Percentiles rank a stretch among this genome's conserved stretches.
phyloP scores from a whole-genome alignment of 2,329 filamentous ascomycete species.

The Arthroderma sp. region DNA sequence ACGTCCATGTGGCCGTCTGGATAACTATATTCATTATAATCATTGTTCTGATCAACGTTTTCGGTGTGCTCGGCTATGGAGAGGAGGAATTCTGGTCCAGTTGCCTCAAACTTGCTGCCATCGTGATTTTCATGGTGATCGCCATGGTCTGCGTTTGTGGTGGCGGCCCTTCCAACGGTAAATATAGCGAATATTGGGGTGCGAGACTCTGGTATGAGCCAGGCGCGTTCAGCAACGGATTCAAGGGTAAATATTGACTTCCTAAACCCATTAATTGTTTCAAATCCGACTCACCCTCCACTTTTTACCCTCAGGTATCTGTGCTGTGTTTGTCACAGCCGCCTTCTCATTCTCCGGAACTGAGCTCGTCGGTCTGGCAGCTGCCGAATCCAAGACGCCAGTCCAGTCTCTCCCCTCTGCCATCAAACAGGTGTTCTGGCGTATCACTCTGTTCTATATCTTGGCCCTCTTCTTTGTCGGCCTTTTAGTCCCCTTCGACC shows the following conservation, averaged over 20 bases:
- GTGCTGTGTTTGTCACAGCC: constrained; percentile 43
- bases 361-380: constrained; percentile 41
- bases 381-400: constrained; percentile 41
- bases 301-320: constrained; percentile 30
- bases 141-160: constrained; percentile 51
- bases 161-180: constrained; percentile 27
- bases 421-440: constrained; percentile 40
- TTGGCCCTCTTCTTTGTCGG: constrained; percentile 34
- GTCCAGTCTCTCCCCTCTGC: constrained; percentile 37
- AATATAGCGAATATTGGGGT: constrained; percentile 17
- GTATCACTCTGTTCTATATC: constrained; percentile 39
- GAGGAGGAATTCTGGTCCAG: constrained; percentile 74
- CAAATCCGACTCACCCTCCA: background rate
- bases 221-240: constrained; percentile 35
- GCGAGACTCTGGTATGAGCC: constrained; percentile 29
- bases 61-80: constrained; percentile 70
- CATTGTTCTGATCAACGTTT: constrained; percentile 66
- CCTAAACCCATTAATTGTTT: background rate
- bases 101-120: constrained; percentile 65
- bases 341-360: constrained; percentile 46
- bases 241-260: constrained; percentile 18
- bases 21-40: constrained; percentile 61
- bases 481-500: constrained; percentile 31
- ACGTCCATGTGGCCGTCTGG: constrained; percentile 25
- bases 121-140: constrained; percentile 77